phyloP scores from a whole-genome alignment of 2,329 filamentous ascomycete genomes.

The Lasiodiplodia hormozganensis region DNA sequence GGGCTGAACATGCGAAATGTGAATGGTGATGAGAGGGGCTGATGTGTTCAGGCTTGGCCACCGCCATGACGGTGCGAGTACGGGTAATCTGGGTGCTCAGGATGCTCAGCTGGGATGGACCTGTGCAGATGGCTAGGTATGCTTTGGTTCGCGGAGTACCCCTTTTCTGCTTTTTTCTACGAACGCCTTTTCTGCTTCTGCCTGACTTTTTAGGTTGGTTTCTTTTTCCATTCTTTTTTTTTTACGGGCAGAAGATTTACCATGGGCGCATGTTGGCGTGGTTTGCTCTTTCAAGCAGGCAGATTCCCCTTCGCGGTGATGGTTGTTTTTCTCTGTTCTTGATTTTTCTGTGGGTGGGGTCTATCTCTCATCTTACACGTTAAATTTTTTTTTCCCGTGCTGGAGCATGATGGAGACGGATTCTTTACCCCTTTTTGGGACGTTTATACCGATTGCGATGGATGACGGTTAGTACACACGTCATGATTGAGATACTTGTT shows the following conservation, averaged over 20 bases:
- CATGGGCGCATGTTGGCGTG: slow-evolving; percentile 25
- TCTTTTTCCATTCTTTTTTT: background rate
- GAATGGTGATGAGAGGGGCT: slow-evolving; percentile 5
- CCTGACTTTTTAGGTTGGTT: slow-evolving; percentile 12
- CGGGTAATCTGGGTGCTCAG: slow-evolving; percentile 11
- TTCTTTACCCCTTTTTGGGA: background rate
- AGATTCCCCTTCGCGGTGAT: slow-evolving; percentile 30
- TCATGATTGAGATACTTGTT: slow-evolving; percentile 22
- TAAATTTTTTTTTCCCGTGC: slow-evolving; percentile 2
- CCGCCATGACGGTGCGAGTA: slow-evolving; percentile 16
- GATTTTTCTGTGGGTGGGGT: background rate
- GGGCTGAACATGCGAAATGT: slow-evolving; percentile 8
- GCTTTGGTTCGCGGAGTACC: background rate
- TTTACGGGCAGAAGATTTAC: slow-evolving; percentile 3
- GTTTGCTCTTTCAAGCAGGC: slow-evolving; percentile 21
- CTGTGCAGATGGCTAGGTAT: slow-evolving; percentile 21
- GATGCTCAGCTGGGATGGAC: slow-evolving; percentile 21
- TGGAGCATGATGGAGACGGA: background rate
- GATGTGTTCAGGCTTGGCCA: slow-evolving; percentile 20
- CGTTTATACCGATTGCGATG: slow-evolving; percentile 22
- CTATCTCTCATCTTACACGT: slow-evolving; percentile 7
- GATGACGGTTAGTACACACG: slow-evolving; percentile 17
- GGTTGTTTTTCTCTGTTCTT: slow-evolving; percentile 10
- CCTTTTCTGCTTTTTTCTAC: slow-evolving; percentile 14
- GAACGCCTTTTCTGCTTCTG: slow-evolving; percentile 7